phyloP scores from a whole-genome alignment of 306 rosid genomes.

The Herpetospermum pedunculosum region DNA sequence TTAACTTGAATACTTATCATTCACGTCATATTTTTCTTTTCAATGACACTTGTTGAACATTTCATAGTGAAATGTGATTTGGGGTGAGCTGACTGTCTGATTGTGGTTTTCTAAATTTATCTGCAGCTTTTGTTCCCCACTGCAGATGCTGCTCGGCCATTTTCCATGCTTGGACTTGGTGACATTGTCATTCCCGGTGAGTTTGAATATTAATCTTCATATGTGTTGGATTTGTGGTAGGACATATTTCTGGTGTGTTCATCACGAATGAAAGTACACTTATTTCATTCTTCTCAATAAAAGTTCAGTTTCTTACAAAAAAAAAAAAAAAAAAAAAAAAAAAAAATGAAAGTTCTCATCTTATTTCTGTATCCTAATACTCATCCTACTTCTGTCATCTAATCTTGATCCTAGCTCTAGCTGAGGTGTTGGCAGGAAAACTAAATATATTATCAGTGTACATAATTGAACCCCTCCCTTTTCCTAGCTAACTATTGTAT shows the following conservation, averaged over 20 bases:
- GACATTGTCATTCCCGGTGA: constrained; percentile 98
- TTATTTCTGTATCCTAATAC: neutral
- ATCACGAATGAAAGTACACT: neutral
- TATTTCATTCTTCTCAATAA: no score
- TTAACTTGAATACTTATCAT: constrained; percentile 5
- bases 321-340: no score
- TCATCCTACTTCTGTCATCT: neutral
- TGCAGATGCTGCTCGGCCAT: constrained; percentile 70
- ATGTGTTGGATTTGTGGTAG: constrained; percentile 2
- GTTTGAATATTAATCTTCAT: constrained; percentile 6
- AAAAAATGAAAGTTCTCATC: no score
- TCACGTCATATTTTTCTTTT: neutral
- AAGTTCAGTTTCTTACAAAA: no score
- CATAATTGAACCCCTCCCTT: neutral
- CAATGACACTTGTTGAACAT: neutral
- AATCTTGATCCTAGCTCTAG: neutral
- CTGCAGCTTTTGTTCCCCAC: constrained; percentile 95
- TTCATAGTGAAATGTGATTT: constrained; percentile 4
- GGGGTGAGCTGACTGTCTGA: neutral
- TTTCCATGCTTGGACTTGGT: constrained; percentile 99
- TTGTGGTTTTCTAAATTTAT: constrained; percentile 13
- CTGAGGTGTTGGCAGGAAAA: neutral
- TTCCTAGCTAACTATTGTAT: neutral
- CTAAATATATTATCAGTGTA: neutral
- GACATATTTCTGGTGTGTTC: neutral